Percentiles rank a stretch among this genome's conserved stretches.
phyloP scores from a whole-genome alignment of 1,284 basidiomycete species.

The Peniophora sp. region DNA sequence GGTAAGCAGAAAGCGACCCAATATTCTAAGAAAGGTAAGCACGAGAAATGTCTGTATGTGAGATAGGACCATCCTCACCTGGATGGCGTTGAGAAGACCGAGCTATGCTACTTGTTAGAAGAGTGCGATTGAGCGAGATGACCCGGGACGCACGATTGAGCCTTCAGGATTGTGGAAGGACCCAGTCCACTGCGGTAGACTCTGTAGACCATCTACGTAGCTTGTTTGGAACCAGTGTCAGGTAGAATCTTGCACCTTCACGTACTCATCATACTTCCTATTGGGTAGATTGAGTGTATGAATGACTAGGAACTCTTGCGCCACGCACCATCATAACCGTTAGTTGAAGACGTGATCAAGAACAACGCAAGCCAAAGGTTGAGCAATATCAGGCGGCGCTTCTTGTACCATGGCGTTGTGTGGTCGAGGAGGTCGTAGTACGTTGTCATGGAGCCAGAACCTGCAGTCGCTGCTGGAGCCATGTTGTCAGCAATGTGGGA shows the following conservation, averaged over 20 bases:
- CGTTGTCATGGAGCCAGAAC: too few relatives aligned
- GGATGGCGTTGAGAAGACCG: slow-evolving; percentile 68
- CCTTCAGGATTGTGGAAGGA: slow-evolving; percentile 50
- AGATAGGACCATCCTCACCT: slow-evolving; percentile 24
- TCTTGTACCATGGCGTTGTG: slow-evolving; percentile 23
- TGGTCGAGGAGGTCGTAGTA: slow-evolving; percentile 19
- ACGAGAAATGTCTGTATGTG: neutral
- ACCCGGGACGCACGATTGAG: slow-evolving; percentile 23
- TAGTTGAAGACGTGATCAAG: slow-evolving; percentile 66
- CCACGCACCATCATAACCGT: slow-evolving; percentile 51
- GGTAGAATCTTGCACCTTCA: neutral
- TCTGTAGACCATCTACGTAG: slow-evolving; percentile 47
- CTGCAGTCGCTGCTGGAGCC: too few relatives aligned
- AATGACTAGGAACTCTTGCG: neutral
- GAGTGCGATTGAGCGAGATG: neutral
- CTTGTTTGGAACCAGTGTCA: neutral
- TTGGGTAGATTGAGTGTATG: neutral
- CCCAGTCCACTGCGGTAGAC: slow-evolving; percentile 48
- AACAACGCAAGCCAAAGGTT: slow-evolving; percentile 60
- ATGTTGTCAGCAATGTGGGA: too few relatives aligned
- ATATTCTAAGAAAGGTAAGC: slow-evolving; percentile 40
- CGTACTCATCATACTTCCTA: slow-evolving; percentile 58
- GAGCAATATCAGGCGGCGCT: slow-evolving; percentile 36
- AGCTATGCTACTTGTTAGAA: slow-evolving; percentile 23
- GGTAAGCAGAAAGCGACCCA: slow-evolving; percentile 55